Evolutionary conservation across 768 basidiomycete species (phyloP).

Genomic region (Termitomyces sp.): DNA sequence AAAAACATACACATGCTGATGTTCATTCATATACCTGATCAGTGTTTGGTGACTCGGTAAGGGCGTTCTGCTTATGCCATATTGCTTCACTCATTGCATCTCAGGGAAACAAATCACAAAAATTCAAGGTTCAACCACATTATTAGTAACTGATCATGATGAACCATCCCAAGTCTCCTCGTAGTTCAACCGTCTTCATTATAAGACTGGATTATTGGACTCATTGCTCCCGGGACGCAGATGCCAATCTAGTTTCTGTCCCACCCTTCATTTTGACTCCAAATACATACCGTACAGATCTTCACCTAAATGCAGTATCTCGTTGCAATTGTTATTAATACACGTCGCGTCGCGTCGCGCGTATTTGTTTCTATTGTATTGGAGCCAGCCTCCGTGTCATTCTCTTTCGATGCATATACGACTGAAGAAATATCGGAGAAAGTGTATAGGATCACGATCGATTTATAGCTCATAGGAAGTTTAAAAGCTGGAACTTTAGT

Average conservation of each 20-base stretch:
- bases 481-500: not conserved
- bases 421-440: not conserved
- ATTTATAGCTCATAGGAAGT: not conserved
- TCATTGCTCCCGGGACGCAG: too few relatives aligned
- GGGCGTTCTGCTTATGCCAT: not conserved
- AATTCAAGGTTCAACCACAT: constrained; percentile 16
- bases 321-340: not conserved
- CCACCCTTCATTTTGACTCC: not conserved
- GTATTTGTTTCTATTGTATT: not conserved
- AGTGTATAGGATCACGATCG: not conserved
- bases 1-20: not conserved
- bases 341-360: not conserved
- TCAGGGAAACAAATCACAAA: constrained; percentile 25
- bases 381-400: not conserved
- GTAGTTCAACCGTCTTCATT: not conserved
- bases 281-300: not conserved
- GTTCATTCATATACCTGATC: not conserved
- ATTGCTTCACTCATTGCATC: not conserved
- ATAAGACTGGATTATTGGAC: not conserved
- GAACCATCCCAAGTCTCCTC: not conserved
- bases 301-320: not conserved
- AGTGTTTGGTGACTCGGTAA: constrained; percentile 28
- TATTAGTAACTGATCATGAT: not conserved
- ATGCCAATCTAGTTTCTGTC: not conserved
- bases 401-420: not conserved